A percentile compares a stretch with the other conserved stretches of the same genome.
These are phyloP conservation scores for Mycena latifolia DNA, from an alignment of 768 basidiomycete genomes.

Conservation along the genomic window DNA sequence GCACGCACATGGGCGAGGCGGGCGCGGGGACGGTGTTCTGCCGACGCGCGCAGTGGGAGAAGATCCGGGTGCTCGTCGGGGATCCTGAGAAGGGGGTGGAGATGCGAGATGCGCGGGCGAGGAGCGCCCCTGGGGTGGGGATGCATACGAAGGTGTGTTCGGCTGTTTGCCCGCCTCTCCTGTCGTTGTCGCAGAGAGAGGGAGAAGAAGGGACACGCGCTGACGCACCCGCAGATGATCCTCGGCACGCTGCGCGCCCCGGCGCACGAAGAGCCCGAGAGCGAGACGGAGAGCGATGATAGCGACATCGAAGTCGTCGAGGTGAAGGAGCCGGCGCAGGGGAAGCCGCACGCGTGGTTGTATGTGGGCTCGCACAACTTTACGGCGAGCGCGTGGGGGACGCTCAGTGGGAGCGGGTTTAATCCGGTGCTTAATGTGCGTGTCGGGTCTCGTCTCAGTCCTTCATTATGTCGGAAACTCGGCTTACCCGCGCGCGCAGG, in stretches of 20 bases:
- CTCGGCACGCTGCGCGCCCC: conserved; percentile 47
- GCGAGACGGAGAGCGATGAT: conserved; percentile 39
- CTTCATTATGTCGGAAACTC: too few species aligned
- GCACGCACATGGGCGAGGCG: conserved; percentile 58
- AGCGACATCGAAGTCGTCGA: conserved; percentile 1
- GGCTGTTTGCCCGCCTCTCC: neutral
- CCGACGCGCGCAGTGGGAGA: conserved; percentile 61
- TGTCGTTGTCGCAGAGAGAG: too few species aligned
- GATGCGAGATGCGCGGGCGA: conserved; percentile 69
- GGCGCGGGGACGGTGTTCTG: conserved; percentile 78
- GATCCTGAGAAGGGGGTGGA: conserved; percentile 60
- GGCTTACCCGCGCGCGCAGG: conserved; percentile 41
- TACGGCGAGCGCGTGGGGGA: conserved; percentile 77
- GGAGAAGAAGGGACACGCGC: too few species aligned
- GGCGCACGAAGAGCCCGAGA: conserved; percentile 44
- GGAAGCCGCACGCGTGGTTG: conserved; percentile 57
- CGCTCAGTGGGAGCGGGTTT: conserved; percentile 61
- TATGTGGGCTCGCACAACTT: conserved; percentile 80
- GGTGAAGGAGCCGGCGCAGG: neutral
- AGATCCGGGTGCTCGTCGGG: conserved; percentile 34
- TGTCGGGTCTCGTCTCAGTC: neutral
- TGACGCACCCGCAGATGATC: conserved; percentile 54
- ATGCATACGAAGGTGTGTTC: conserved; percentile 69
- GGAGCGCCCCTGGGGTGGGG: conserved; percentile 67
- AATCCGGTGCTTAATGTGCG: conserved; percentile 62